Percentiles rank a stretch among this genome's conserved stretches.
Conservation (phyloP, 2,329 filamentous ascomycete genomes). For the Diaporthe citrichinensis region DNA sequence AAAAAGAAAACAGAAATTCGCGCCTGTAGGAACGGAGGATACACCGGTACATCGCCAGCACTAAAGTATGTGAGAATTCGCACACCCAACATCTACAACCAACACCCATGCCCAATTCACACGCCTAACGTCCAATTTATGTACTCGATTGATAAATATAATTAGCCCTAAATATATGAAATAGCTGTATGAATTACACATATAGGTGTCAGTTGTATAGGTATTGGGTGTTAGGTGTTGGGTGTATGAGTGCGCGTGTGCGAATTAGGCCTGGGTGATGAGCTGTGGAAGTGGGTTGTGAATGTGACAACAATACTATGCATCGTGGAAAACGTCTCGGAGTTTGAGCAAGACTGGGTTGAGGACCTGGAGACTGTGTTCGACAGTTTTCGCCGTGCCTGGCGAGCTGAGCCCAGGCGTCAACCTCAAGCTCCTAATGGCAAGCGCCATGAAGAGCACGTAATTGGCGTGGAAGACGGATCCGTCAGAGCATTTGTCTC, state of each 20-base stretch:
- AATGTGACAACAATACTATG: constrained; percentile 3
- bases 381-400: background rate
- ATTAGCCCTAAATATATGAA: no score
- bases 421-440: constrained; percentile 9
- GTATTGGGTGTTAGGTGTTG: no score
- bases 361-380: background rate
- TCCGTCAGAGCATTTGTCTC: background rate
- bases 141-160: no score
- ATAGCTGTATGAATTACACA: no score
- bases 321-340: constrained; percentile 25
- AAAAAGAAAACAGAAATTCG: background rate
- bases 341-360: constrained; percentile 10
- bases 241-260: no score
- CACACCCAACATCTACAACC: no score
- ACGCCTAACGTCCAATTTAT: no score
- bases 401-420: background rate
- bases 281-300: background rate
- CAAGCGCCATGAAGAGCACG: constrained; percentile 14
- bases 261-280: background rate
- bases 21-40: no score
- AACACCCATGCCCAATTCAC: no score
- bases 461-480: background rate
- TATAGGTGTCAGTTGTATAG: no score
- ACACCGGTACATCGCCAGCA: background rate
- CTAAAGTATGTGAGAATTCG: no score